Evolutionary conservation across 805 yeast species (phyloP).

Genomic region (Tetrapisispora arboricola): DNA sequence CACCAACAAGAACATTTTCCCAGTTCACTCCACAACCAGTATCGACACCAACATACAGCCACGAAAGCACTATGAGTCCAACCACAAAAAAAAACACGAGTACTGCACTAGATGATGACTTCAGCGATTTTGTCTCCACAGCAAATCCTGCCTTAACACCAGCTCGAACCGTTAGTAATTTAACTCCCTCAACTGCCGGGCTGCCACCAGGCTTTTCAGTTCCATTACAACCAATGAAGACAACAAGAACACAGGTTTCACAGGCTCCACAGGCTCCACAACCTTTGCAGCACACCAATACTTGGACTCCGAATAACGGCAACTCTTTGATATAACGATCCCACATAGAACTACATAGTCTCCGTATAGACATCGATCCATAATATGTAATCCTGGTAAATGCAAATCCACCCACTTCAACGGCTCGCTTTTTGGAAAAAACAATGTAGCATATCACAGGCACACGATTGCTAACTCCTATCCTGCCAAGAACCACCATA

Average conservation of each 20-base stretch:
- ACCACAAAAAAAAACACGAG: background rate
- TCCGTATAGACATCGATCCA: background rate
- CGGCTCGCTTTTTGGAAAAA: no score
- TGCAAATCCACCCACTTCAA: no score
- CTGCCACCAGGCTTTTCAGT: slow-evolving; percentile 38
- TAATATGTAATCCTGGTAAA: no score
- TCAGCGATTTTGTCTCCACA: slow-evolving; percentile 2
- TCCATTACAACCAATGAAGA: slow-evolving; percentile 28
- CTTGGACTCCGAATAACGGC: background rate
- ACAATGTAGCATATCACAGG: no score
- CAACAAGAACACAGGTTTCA: slow-evolving; percentile 2
- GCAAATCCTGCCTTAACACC: background rate
- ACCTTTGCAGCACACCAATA: background rate
- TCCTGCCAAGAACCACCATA: no score
- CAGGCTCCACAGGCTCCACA: no score
- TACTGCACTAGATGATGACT: background rate
- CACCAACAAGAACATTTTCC: slow-evolving; percentile 2
- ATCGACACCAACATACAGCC: background rate
- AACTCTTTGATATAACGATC: slow-evolving; percentile 8
- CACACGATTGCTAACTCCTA: no score
- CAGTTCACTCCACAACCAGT: slow-evolving; percentile 9
- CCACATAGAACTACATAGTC: no score
- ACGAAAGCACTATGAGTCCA: background rate
- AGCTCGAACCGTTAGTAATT: background rate
- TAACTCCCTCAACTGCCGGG: no score